Conservation (phyloP, 768 basidiomycete genomes). For the Tricholoma flavovirens region DNA sequence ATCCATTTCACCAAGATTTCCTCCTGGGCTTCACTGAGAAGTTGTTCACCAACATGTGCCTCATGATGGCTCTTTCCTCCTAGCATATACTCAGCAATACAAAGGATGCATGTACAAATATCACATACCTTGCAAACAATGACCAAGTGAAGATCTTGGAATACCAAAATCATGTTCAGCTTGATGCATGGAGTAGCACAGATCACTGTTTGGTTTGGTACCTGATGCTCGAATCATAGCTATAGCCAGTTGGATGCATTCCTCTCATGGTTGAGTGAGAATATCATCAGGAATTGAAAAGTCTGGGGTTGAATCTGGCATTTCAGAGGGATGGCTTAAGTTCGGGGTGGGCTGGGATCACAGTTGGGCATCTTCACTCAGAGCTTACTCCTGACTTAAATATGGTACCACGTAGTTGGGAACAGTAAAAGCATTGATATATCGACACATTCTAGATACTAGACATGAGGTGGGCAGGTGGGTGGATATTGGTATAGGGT, state of each 20-base stretch:
- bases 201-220: not conserved
- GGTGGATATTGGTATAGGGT: not conserved
- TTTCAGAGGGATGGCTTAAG: not conserved
- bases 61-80: too few relatives aligned
- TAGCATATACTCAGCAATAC: not conserved
- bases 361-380: not conserved
- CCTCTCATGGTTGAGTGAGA: too few relatives aligned
- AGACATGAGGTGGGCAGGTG: not conserved
- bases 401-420: too few relatives aligned
- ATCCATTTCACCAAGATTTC: not conserved
- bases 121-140: too few relatives aligned
- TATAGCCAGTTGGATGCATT: too few relatives aligned
- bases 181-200: too few relatives aligned
- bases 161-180: not conserved
- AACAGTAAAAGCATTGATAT: not conserved
- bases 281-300: too few relatives aligned
- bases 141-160: too few relatives aligned
- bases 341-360: not conserved
- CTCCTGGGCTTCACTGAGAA: not conserved
- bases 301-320: not conserved
- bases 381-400: too few relatives aligned
- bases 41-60: too few relatives aligned
- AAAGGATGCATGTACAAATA: not conserved
- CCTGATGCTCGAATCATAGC: not conserved
- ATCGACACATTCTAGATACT: not conserved